Base-by-base conservation (phyloP, 2,329 filamentous ascomycete species). In the Apiospora marii region DNA sequence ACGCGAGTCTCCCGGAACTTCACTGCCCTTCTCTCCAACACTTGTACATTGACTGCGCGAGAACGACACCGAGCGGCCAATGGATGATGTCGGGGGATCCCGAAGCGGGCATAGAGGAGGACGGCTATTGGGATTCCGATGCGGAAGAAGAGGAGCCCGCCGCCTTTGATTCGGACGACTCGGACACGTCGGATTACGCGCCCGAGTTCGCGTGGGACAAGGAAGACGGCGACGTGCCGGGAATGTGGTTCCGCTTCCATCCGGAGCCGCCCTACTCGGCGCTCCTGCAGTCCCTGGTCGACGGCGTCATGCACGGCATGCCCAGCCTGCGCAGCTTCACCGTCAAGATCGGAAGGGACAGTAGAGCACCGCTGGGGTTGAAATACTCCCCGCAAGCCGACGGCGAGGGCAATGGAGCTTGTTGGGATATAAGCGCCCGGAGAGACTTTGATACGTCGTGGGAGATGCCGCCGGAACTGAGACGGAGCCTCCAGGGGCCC, bases 181-280 rank as follows among this genome's bases (percentile, higher is more conserved):
- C 70, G 61, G 61, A 71, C 61, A 71, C 70, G 41, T 71, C 70
- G 24, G 70, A 71, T 30, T 71, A 64, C 53, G 27, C 41, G 22
- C 70, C 70, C 41, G 70, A 71, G 43, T 71, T 68, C 30, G 70
- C 19, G 8, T 71, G 70, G 70, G 61, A 68, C 24, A 68, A 44
- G 70, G 14, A n/a, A 3, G 70, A 68, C 19, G 70, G 70, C 27
- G 43, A 24, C 4, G 44, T 68, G 10, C 70, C 70, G 13, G 41
- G 37, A 1, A 7, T 7, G 13, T 49, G 24, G 24, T 71, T 68
- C 12, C 58, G 70, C 41, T 68, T 51, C n/a, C 61, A 4, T 30
- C 70, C 61, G 37, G 64, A 67, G 34, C 22, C 64, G 37, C 37
- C 37, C 16, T 68, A 68, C 37, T n/a, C 8, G 19, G 24, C 22